Conservation (phyloP, 768 basidiomycete genomes). For the Leccinum rimulosum region DNA sequence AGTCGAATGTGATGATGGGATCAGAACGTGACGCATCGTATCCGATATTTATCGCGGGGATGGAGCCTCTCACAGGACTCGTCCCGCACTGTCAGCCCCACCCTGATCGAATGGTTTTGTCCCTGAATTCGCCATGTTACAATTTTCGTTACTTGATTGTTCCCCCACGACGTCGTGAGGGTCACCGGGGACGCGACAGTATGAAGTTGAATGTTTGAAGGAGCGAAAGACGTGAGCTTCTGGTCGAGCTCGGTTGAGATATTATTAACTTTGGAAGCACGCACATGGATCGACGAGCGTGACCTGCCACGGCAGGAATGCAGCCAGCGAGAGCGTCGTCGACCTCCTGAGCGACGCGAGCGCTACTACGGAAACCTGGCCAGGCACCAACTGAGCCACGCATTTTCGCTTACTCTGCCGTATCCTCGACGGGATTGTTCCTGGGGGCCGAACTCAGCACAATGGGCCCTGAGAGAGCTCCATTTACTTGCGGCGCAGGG, state of each 20-base stretch:
- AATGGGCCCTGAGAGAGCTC: conserved; percentile 1
- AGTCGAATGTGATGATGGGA: neutral
- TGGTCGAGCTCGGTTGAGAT: neutral
- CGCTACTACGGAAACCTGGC: neutral
- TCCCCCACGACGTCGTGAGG: neutral
- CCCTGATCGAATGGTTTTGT: conserved; percentile 28
- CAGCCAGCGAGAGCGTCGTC: neutral
- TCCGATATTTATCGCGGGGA: neutral
- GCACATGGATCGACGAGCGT: neutral
- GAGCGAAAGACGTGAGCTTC: neutral
- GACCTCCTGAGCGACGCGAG: neutral
- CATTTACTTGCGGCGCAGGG: conserved; percentile 7
- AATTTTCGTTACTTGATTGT: neutral
- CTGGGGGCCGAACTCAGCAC: conserved; percentile 8
- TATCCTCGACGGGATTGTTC: conserved; percentile 15
- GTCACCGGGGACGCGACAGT: neutral
- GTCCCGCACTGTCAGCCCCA: neutral
- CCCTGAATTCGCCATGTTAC: neutral
- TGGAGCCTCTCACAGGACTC: neutral
- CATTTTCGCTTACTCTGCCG: conserved; percentile 11
- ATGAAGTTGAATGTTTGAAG: neutral
- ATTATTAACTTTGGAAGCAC: neutral
- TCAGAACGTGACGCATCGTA: neutral
- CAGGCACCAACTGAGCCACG: neutral
- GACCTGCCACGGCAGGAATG: neutral